phyloP scores from a whole-genome alignment of 2,329 filamentous ascomycete species.

The Ustulina deusta region DNA sequence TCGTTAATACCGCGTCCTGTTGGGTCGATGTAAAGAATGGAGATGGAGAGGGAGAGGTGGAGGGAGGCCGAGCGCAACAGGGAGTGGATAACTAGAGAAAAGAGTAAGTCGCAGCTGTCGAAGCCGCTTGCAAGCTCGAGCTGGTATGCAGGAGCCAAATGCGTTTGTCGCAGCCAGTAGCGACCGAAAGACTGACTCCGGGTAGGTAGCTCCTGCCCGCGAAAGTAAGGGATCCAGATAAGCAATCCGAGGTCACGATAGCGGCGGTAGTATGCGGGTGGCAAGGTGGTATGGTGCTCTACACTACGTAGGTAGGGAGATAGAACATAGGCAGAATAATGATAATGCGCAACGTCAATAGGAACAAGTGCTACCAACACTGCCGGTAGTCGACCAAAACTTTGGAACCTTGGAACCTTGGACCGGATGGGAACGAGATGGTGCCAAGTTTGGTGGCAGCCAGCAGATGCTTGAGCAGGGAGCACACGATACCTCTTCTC shows the following conservation, averaged over 20 bases:
- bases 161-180: constrained; percentile 21
- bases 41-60: constrained; percentile 6
- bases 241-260: constrained; percentile 19
- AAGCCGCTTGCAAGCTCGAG: constrained; percentile 24
- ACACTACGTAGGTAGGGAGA: constrained; percentile 1
- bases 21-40: constrained; percentile 5
- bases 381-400: constrained; percentile 7
- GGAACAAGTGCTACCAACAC: constrained; percentile 13
- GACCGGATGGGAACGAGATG: constrained; percentile 17
- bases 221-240: constrained; percentile 21
- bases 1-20: constrained; percentile 9
- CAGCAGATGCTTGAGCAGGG: constrained; percentile 8
- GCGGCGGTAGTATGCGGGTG: not conserved
- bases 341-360: constrained; percentile 2
- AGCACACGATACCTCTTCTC: constrained; percentile 11
- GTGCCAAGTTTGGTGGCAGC: constrained; percentile 4
- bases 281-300: constrained; percentile 6
- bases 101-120: constrained; percentile 28
- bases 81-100: constrained; percentile 8
- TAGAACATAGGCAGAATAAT: not conserved
- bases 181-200: constrained; percentile 6
- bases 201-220: constrained; percentile 8
- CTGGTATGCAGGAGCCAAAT: constrained; percentile 17
- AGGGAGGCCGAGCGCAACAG: constrained; percentile 1
- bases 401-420: not conserved